Conservation (phyloP, 2,329 filamentous ascomycete genomes). For the Monilinia aucupariae region DNA sequence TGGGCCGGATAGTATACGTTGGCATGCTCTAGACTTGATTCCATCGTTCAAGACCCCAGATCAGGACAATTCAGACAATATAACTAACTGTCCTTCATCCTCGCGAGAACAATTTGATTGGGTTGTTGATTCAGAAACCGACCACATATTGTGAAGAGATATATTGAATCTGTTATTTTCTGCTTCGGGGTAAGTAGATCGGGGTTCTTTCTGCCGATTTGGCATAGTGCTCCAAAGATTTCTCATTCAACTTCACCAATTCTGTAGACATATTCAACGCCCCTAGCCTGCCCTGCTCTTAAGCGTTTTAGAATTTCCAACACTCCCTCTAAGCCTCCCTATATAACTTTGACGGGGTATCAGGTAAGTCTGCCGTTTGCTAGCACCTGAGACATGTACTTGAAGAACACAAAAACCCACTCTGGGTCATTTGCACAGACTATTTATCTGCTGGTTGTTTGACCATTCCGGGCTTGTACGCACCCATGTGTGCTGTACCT, state of each 20-base stretch:
- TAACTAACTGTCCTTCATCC: too few species aligned
- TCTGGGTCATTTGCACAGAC: background rate
- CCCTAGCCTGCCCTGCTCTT: conserved; percentile 54
- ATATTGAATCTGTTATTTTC: background rate
- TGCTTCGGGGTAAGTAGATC: background rate
- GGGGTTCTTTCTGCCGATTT: background rate
- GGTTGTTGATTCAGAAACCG: background rate
- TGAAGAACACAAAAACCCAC: background rate
- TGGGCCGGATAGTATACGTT: background rate
- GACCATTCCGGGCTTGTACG: background rate
- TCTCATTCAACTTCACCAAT: conserved; percentile 17
- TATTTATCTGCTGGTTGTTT: conserved; percentile 3
- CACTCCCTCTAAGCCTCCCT: conserved; percentile 42
- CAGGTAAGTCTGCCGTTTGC: conserved; percentile 44
- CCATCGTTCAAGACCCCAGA: background rate
- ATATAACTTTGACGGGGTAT: conserved; percentile 47
- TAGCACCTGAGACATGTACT: conserved; percentile 36
- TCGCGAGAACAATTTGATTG: background rate
- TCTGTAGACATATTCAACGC: conserved; percentile 55
- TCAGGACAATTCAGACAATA: background rate
- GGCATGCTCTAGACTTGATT: background rate
- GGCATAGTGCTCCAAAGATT: background rate
- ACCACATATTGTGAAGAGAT: background rate
- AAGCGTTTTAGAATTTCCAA: conserved; percentile 48
- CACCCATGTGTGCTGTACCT: background rate